phyloP scores from a whole-genome alignment of 441 rosid genomes.

The Iberis amara region DNA sequence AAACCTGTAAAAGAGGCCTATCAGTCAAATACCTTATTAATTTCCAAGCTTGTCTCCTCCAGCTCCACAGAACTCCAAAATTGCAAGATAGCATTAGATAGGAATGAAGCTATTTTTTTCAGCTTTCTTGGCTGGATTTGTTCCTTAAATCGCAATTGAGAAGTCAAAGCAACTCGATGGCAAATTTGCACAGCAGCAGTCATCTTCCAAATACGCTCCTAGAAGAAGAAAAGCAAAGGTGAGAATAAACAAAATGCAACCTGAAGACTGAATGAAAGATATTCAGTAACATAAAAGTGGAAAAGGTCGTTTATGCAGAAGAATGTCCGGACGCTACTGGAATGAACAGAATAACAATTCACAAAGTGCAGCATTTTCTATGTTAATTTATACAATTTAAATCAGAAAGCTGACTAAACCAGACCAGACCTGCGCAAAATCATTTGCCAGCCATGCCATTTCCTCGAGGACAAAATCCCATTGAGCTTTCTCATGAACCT shows the following conservation, averaged over 20 bases:
- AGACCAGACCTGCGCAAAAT: conserved; percentile 75
- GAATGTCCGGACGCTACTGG: conserved; percentile 1
- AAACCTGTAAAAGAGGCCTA: background rate
- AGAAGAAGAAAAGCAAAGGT: conserved; percentile 13
- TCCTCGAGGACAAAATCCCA: conserved; percentile 98
- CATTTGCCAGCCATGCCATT: conserved; percentile 94
- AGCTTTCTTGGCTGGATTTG: conserved; percentile 45
- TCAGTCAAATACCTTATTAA: conserved; percentile 33
- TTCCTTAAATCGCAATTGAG: conserved; percentile 48
- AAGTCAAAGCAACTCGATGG: conserved; percentile 52
- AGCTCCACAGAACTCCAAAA: conserved; percentile 69
- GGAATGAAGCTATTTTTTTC: conserved; percentile 50
- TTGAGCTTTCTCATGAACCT: conserved; percentile 47
- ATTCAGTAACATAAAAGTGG: conserved; percentile 8
- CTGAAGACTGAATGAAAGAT: background rate
- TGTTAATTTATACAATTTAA: background rate
- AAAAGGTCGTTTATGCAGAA: background rate
- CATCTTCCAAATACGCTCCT: conserved; percentile 98
- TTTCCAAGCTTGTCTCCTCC: conserved; percentile 32
- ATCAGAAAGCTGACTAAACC: conserved; percentile 14
- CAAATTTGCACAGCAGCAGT: conserved; percentile 87
- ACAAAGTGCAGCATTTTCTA: conserved; percentile 4
- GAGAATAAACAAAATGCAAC: conserved; percentile 20
- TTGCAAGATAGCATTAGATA: conserved; percentile 77
- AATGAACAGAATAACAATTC: conserved; percentile 2